Conservation (phyloP, 768 basidiomycete genomes). For the Rhodotorula babjevae region DNA sequence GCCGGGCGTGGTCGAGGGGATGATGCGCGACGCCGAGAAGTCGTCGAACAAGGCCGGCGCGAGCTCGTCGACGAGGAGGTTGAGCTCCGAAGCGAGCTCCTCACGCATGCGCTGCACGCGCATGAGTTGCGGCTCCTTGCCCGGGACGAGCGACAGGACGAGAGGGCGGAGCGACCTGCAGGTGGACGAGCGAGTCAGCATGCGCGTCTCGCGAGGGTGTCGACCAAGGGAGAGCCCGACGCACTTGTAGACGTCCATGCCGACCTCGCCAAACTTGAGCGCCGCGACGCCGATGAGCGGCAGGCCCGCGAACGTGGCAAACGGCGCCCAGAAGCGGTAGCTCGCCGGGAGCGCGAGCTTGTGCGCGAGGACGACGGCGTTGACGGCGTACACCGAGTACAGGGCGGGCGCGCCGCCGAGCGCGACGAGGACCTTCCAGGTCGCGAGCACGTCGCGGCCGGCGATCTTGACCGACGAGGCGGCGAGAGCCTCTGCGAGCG, state of each 20-base stretch:
- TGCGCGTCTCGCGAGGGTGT: accelerated
- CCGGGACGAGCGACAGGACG: slow-evolving; percentile 78
- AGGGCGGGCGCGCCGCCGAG: slow-evolving; percentile 82
- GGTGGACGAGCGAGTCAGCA: not conserved
- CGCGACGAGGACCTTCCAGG: slow-evolving; percentile 95
- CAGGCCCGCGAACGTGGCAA: slow-evolving; percentile 65
- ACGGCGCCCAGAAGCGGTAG: slow-evolving; percentile 70
- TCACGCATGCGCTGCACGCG: slow-evolving; percentile 68
- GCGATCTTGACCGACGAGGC: slow-evolving; percentile 92
- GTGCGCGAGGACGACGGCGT: slow-evolving; percentile 69
- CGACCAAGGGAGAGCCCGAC: slow-evolving; percentile 42
- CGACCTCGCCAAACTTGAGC: slow-evolving; percentile 94
- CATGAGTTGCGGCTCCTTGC: slow-evolving; percentile 74
- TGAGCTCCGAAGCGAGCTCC: slow-evolving; percentile 75
- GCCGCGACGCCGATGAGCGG: slow-evolving; percentile 90
- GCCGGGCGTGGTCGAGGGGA: slow-evolving; percentile 12
- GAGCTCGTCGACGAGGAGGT: slow-evolving; percentile 75
- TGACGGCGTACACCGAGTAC: slow-evolving; percentile 73
- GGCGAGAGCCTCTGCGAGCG: slow-evolving; percentile 70
- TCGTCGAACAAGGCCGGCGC: slow-evolving; percentile 82
- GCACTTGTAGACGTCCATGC: slow-evolving; percentile 93
- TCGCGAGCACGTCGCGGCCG: slow-evolving; percentile 91
- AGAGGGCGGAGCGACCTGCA: slow-evolving; percentile 80
- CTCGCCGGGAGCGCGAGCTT: slow-evolving; percentile 60
- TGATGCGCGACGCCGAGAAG: slow-evolving; percentile 64